Evolutionary conservation across 2,329 filamentous ascomycete genomes (phyloP), one percentile per base, ranked within the genome.

Genomic region (Esteya vermicola): DNA sequence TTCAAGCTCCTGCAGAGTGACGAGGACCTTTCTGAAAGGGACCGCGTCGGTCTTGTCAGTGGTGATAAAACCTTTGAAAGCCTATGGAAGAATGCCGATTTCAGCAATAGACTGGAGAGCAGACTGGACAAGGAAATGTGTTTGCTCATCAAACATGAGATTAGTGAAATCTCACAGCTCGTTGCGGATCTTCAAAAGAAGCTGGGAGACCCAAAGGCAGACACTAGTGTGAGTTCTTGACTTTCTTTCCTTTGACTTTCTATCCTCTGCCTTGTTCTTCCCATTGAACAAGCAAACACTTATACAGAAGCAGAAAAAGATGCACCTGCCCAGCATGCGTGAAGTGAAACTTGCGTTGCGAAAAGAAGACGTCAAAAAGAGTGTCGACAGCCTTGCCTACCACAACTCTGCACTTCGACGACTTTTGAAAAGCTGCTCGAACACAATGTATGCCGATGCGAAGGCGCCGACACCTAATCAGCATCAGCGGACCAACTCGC

Each of bases 81-180:
- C 30, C 33, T 46, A 14, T 47, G 45, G 45, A 38, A 44, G 9
- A 42, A 47, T 16, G 34, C 33, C 10, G 45, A 44, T 26, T 47
- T 47, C 36, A 43, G 32, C 16, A 32, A 14, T 2, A 43, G 45
- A 21, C 36, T 47, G 2, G 45, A 44, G 21, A 43, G 44, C 31
- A 18, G 42, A 18, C 28, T 47, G 6, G 45, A 43, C 35, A 20
- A 12, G 18, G 45, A 47, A 22, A 30, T 44, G 36, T 43, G 44
- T 28, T 4, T 10, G 9, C 36, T 43, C 14, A 38, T 47, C 32
- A 43, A 46, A 36, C 36, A 43, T 21, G 38, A 47, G 23, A 30
- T 47, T 9, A 4, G 7, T 19, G 43, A 46, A 9, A 46, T 47
- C 10, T 40, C 40, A 2, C 43, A 25, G 30, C 33, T 46, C 13